These are phyloP conservation scores for Ascoidea tarda DNA, from an alignment of 805 yeast genomes.

Conservation along the genomic window DNA sequence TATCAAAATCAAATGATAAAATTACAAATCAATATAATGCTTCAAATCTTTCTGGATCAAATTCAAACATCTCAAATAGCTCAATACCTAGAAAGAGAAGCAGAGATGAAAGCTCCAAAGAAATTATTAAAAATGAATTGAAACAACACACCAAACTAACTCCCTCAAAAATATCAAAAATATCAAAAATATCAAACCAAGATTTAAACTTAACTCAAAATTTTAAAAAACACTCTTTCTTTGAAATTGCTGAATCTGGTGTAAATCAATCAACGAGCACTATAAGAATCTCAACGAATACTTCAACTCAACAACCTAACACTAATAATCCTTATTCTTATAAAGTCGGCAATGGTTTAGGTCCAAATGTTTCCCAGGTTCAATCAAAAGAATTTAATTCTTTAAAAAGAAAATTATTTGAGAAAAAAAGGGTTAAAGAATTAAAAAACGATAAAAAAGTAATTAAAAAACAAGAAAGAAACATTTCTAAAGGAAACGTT, in stretches of 20 bases:
- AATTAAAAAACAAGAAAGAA: not conserved
- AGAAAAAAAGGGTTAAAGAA: conserved; percentile 5
- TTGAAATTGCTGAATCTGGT: conserved; percentile 52
- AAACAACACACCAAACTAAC: conserved; percentile 1
- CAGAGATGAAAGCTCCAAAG: conserved; percentile 14
- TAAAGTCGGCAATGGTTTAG: conserved; percentile 42
- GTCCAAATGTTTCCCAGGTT: conserved; percentile 44
- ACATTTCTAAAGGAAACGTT: not conserved
- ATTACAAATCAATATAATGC: not conserved
- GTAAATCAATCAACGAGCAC: conserved; percentile 25
- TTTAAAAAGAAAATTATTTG: conserved; percentile 27
- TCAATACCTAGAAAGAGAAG: conserved; percentile 5
- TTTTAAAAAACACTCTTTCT: conserved; percentile 21
- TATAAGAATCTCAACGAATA: conserved; percentile 1
- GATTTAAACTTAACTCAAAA: no score
- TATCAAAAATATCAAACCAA: conserved; percentile 1
- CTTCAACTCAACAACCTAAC: conserved; percentile 2
- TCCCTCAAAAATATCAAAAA: conserved; percentile 12
- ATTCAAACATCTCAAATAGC: no score
- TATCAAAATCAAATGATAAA: not conserved
- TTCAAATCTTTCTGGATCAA: not conserved
- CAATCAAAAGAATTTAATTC: conserved; percentile 36
- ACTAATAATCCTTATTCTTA: not conserved
- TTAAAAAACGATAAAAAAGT: conserved; percentile 4
- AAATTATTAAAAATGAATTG: conserved; percentile 3